These are phyloP conservation scores for Aspergillus biplanus DNA, from an alignment of 495 filamentous ascomycete species.

Conservation along the genomic window DNA sequence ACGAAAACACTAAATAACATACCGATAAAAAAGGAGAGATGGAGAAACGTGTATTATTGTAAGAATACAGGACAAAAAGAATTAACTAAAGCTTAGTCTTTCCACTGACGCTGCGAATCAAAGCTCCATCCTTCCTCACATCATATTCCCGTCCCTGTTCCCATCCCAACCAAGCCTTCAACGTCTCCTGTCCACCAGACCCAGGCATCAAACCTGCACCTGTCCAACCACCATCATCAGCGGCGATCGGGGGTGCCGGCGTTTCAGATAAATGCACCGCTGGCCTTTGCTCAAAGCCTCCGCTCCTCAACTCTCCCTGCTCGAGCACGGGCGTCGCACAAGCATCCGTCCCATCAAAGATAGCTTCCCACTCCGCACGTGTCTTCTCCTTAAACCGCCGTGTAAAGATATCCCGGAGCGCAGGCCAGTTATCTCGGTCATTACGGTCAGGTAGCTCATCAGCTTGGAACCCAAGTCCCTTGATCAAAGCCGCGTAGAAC, in stretches of 20 bases:
- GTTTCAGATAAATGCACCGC: conserved; percentile 69
- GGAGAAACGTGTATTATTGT: no score
- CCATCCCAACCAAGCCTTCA: conserved; percentile 82
- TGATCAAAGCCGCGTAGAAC: conserved; percentile 73
- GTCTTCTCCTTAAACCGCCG: conserved; percentile 71
- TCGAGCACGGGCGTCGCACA: conserved; percentile 87
- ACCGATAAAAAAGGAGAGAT: no score
- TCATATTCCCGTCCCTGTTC: conserved; percentile 69
- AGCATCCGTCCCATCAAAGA: conserved; percentile 90
- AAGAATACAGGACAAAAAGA: no score
- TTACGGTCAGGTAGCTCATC: conserved; percentile 55
- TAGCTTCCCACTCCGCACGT: conserved; percentile 76
- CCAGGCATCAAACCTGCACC: conserved; percentile 64
- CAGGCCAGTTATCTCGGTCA: conserved; percentile 67
- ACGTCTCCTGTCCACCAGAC: conserved; percentile 67
- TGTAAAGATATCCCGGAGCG: conserved; percentile 62
- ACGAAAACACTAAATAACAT: no score
- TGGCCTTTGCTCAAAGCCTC: conserved; percentile 74
- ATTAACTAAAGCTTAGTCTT: no score
- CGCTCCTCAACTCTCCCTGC: conserved; percentile 69
- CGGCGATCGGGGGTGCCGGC: conserved; percentile 60
- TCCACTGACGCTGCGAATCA: no score
- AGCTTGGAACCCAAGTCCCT: conserved; percentile 61
- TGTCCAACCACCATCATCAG: conserved; percentile 67
- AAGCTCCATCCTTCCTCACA: conserved; percentile 53